Base-by-base conservation (phyloP, 306 rosid genomes). In the Cucumis melo region DNA sequence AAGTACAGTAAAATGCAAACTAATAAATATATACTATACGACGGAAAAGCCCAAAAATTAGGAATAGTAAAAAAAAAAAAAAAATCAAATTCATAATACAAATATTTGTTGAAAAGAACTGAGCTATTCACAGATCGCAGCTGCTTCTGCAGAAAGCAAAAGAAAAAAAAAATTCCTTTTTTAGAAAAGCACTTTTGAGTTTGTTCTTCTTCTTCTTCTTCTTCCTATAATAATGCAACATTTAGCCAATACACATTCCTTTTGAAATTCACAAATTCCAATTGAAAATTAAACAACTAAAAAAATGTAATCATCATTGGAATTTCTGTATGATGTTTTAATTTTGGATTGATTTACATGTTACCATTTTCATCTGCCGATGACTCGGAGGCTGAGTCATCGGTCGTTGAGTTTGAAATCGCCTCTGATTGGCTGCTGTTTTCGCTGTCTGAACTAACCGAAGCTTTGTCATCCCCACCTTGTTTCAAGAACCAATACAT, bases 401-500 rank as follows among this genome's bases (percentile, higher is more conserved):
- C 98, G 0, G 83, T 63, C 67, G 96, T 93, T 44, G 98, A 93
- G 80, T 86, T 88, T 62, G 98, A 90, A 63, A 82, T 79, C 5
- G 89, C 88, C 82, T 93, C 98, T 77, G 85, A 78, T 64, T 87
- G 93, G 81, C 90, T 89, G 83, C 92, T 90, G 77, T 83, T 88
- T 78, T 93, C 98, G 77, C 91, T 88, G 32, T 91, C 98, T 17
- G 97, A 90, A 72, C 64, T 65, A 75, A 77, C 88, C 46, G 88
- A 79, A 8, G 85, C 70, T 80, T 88, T 84, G 60, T 90, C 98
- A 65, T 87, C 97, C 21, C 76, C 74, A 1, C 96, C 96, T 75
- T 87, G 91, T 75, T 90, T 90, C 80, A 94, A 81, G 85, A 84
- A 90, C 98, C 99, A 94, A 63, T 86, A 92, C 99, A 94, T 94